Evolutionary conservation across 768 basidiomycete species (phyloP).

Genomic region (Suillus paluster): DNA sequence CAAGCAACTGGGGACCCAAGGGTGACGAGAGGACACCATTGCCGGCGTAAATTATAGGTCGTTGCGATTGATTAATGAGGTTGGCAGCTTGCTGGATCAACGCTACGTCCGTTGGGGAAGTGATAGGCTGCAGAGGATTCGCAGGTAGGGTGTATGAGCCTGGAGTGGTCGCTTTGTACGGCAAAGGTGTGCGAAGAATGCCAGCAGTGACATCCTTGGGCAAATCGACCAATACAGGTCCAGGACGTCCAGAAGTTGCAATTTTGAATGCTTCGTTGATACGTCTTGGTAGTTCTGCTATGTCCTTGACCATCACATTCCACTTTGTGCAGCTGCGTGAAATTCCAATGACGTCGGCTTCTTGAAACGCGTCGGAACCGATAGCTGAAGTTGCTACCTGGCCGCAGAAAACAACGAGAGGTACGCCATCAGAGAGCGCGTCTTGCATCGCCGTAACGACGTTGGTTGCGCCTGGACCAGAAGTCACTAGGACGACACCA

Average conservation of each 20-base stretch:
- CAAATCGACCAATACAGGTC: slow-evolving; percentile 96
- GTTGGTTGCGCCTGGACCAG: slow-evolving; percentile 97
- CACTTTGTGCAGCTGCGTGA: slow-evolving; percentile 98
- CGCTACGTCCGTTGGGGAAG: slow-evolving; percentile 62
- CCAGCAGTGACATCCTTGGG: slow-evolving; percentile 99
- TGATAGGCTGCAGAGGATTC: slow-evolving; percentile 66
- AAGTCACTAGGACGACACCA: slow-evolving; percentile 97
- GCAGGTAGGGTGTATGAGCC: slow-evolving; percentile 77
- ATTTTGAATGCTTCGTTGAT: slow-evolving; percentile 99
- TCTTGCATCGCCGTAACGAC: slow-evolving; percentile 99
- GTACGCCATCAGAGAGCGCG: slow-evolving; percentile 91
- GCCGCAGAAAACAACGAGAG: slow-evolving; percentile 93
- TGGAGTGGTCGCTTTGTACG: slow-evolving; percentile 85
- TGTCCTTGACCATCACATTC: slow-evolving; percentile 99
- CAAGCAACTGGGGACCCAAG: slow-evolving; percentile 81
- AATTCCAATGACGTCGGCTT: slow-evolving; percentile 96
- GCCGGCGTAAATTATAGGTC: slow-evolving; percentile 92
- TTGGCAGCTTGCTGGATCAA: slow-evolving; percentile 84
- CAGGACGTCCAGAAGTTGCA: slow-evolving; percentile 94
- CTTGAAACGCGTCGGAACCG: slow-evolving; percentile 99
- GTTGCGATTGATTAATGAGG: slow-evolving; percentile 90
- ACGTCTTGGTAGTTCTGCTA: slow-evolving; percentile 89
- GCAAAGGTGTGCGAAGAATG: slow-evolving; percentile 82
- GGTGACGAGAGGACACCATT: slow-evolving; percentile 86
- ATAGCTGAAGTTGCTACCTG: slow-evolving; percentile 99